Conservation (phyloP, 176 grass and related monocot species). For the Aechmea fasciata region DNA sequence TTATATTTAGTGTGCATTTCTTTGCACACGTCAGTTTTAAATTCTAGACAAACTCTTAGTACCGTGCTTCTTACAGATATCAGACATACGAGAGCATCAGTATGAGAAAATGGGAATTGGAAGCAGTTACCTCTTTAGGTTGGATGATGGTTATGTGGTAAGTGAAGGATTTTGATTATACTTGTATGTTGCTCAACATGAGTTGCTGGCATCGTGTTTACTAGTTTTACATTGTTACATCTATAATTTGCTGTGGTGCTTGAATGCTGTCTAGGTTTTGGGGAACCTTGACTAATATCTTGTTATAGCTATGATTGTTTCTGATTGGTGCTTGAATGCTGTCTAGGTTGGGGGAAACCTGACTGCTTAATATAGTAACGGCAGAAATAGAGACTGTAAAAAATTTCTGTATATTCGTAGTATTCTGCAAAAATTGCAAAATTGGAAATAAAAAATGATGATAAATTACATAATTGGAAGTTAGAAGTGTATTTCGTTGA, state of each 20-base stretch:
- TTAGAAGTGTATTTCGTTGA: too few species aligned
- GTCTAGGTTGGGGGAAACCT: too few species aligned
- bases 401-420: too few species aligned
- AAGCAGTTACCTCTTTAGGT: slow-evolving; percentile 94
- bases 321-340: too few species aligned
- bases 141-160: slow-evolving; percentile 96
- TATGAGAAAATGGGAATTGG: slow-evolving; percentile 94
- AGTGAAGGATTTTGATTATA: slow-evolving; percentile 22
- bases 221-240: neutral
- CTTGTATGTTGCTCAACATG: neutral
- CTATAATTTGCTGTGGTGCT: neutral
- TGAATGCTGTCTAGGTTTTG: too few species aligned
- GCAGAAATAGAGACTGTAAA: too few species aligned
- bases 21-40: neutral
- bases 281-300: too few species aligned
- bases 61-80: slow-evolving; percentile 43
- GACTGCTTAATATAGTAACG: too few species aligned
- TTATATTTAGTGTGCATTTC: neutral
- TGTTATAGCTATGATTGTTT: too few species aligned
- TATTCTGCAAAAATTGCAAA: too few species aligned
- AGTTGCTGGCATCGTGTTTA: slow-evolving; percentile 6
- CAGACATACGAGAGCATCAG: slow-evolving; percentile 69
- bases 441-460: too few species aligned
- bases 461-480: too few species aligned
- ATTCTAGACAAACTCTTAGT: slow-evolving; percentile 14